phyloP scores from a whole-genome alignment of 208 protist genomes.

The Leishmania major region DNA sequence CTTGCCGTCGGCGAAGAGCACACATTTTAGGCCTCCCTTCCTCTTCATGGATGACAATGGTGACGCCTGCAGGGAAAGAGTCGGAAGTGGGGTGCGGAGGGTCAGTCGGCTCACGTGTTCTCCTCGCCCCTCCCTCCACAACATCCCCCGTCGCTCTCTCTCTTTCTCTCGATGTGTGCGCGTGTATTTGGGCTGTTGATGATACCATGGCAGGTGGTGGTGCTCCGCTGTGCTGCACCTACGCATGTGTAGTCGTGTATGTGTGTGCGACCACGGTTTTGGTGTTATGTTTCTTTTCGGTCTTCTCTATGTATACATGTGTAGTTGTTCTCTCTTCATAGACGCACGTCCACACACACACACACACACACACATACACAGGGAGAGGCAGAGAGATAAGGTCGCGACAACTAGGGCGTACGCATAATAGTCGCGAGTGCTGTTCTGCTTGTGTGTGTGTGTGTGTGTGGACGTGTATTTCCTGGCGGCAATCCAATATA shows the following conservation, averaged over 20 bases:
- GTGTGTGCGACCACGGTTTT: not conserved
- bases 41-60: not conserved
- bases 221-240: not conserved
- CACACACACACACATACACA: not conserved
- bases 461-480: not conserved
- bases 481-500: not conserved
- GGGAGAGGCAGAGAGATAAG: not conserved
- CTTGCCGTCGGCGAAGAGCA: conserved; percentile 27
- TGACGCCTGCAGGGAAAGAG: not conserved
- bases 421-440: too few relatives aligned
- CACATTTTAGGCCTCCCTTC: conserved; percentile 19
- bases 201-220: not conserved
- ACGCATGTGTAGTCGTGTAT: not conserved
- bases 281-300: not conserved
- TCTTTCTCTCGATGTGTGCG: not conserved
- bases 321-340: not conserved
- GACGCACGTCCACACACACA: not conserved
- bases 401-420: not conserved
- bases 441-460: not conserved
- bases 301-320: not conserved
- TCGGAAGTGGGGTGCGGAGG: not conserved
- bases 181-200: not conserved
- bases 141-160: not conserved
- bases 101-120: not conserved
- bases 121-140: not conserved